phyloP scores from a whole-genome alignment of 2,329 filamentous ascomycete genomes.

The Plenodomus biglobosus region DNA sequence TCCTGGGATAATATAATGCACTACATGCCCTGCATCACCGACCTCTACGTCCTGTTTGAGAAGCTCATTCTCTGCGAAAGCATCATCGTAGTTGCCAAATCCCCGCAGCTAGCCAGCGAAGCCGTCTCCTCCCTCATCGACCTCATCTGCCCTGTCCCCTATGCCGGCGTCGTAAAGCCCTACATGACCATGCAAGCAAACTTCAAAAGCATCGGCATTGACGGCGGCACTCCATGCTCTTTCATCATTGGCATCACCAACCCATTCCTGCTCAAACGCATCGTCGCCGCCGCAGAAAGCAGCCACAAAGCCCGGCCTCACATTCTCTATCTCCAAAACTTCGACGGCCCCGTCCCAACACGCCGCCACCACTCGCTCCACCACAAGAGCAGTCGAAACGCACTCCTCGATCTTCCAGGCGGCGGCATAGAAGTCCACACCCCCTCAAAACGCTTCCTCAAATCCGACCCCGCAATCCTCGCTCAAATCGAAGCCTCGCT shows the following conservation, averaged over 20 bases:
- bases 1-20: slow-evolving; percentile 45
- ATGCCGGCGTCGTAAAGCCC: slow-evolving; percentile 44
- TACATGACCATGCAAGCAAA: slow-evolving; percentile 50
- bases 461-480: slow-evolving; percentile 39
- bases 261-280: slow-evolving; percentile 46
- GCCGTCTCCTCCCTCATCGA: slow-evolving; percentile 45
- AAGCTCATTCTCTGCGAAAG: slow-evolving; percentile 47
- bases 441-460: slow-evolving; percentile 43
- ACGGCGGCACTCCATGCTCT: slow-evolving; percentile 42
- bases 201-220: slow-evolving; percentile 44
- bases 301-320: slow-evolving; percentile 40
- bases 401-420: slow-evolving; percentile 43
- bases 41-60: slow-evolving; percentile 46
- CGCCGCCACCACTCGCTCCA: slow-evolving; percentile 43
- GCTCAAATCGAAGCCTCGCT: slow-evolving; percentile 40
- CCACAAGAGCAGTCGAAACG: slow-evolving; percentile 40
- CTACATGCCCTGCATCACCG: slow-evolving; percentile 46
- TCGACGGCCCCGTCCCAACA: slow-evolving; percentile 39
- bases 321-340: slow-evolving; percentile 44
- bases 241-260: slow-evolving; percentile 48
- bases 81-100: slow-evolving; percentile 46
- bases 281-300: slow-evolving; percentile 38
- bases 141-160: slow-evolving; percentile 45
- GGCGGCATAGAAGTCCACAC: slow-evolving; percentile 44
- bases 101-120: slow-evolving; percentile 46